phyloP scores from a whole-genome alignment of 2,329 filamentous ascomycete species.

The Penicillium rolfsii region DNA sequence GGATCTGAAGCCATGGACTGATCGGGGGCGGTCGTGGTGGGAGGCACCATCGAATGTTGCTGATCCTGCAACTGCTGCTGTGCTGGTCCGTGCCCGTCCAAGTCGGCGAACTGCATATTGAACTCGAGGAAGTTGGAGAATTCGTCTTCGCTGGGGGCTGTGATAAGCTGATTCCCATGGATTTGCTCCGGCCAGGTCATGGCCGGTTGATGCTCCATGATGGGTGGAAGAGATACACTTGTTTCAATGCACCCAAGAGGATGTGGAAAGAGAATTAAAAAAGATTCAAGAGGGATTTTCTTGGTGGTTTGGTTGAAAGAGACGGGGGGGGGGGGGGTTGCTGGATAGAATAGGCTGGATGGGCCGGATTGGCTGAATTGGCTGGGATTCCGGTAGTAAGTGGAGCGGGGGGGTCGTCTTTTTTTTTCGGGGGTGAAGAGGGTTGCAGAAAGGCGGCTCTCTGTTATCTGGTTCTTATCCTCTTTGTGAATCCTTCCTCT shows the following conservation, averaged over 20 bases:
- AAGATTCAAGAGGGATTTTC: not conserved
- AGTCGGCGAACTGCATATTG: conserved; percentile 50
- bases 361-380: not conserved
- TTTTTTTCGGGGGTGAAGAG: not conserved
- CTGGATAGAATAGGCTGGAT: not conserved
- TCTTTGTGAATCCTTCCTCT: not conserved
- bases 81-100: conserved; percentile 45
- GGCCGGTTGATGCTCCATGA: conserved; percentile 46
- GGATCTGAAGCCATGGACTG: conserved; percentile 35
- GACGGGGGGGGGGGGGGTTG: not conserved
- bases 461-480: not conserved
- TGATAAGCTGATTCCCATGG: conserved; percentile 45
- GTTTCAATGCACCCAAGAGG: not conserved
- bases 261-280: not conserved
- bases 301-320: not conserved
- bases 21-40: conserved; percentile 35
- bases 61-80: conserved; percentile 41
- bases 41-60: conserved; percentile 38
- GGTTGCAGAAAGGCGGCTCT: not conserved
- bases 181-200: conserved; percentile 47
- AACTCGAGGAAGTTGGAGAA: conserved; percentile 56
- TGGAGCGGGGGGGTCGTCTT: conserved; percentile 1
- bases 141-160: conserved; percentile 49
- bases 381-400: not conserved
- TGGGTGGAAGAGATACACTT: not conserved